Evolutionary conservation across 371 early-diverging fungal genomes (phyloP), one percentile per base, ranked within the genome.

Genomic region (Zychaea mexicana): DNA sequence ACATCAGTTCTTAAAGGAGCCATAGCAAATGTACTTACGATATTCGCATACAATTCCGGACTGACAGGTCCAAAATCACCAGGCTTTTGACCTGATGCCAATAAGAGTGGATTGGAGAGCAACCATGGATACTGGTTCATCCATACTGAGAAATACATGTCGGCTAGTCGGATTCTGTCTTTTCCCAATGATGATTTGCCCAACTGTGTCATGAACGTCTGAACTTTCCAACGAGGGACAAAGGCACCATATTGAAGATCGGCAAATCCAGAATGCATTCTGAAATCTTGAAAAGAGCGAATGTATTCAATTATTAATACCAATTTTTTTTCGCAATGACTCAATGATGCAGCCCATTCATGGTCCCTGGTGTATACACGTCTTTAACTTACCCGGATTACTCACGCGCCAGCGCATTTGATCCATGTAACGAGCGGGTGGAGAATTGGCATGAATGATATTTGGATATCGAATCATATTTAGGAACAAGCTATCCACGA

Each of bases 61-160:
- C 52, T 33, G 15, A 28, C 32, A 52, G 31, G 45, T 21, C 28
- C 59, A 53, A 15, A 15, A 38, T 13, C 32, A 27, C 27, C 53
- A 30, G 52, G 24, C 31, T 28, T 17, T 17, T 62, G 19, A 9
- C 57, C 54, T 22, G 54, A 62, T 13, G 58, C 49, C 45, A 38
- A 12, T 19, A 31, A 53, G 17, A 62, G 46, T 19, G 83, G 82
- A 57, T 83, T 83, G 52, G 79, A 73, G 9, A 88, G 65, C 33
- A 85, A 72, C 73, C 84, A 88, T 13, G 89, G 89, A 57, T 86
- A 88, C 52, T 87, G 87, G 54, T 88, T 88, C 31, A 81, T 84
- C 87, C 87, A 88, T 24, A 88, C 75, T 19, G 85, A 75, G 65
- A 88, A 88, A 62, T 85, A 88, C 64, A 78, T 76, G 42, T 88